These are phyloP conservation scores for Aspergillus spinulosporus DNA, from an alignment of 2,329 filamentous ascomycete species.

Conservation along the genomic window DNA sequence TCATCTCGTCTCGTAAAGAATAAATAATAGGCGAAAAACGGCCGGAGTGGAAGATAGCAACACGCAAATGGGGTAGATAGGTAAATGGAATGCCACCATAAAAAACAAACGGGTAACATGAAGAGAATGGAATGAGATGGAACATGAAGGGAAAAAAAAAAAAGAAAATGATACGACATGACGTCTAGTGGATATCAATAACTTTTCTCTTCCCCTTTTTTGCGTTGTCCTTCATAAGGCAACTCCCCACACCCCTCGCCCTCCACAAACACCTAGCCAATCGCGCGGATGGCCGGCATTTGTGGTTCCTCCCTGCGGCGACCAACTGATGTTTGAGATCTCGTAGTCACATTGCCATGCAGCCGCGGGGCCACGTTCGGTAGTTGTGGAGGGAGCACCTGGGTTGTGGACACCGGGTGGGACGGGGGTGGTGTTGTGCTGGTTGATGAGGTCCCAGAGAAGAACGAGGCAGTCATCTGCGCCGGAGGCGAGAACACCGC, in stretches of 20 bases:
- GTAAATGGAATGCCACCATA: background rate
- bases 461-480: constrained; percentile 89
- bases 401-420: constrained; percentile 37
- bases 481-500: constrained; percentile 87
- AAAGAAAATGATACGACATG: background rate
- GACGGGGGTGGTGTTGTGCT: constrained; percentile 53
- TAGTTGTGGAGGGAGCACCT: constrained; percentile 32
- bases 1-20: constrained; percentile 11
- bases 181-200: constrained; percentile 20
- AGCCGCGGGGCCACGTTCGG: constrained; percentile 47
- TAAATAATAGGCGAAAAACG: constrained; percentile 13
- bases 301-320: constrained; percentile 43
- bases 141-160: background rate
- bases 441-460: constrained; percentile 87
- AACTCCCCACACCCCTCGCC: constrained; percentile 48
- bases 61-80: background rate
- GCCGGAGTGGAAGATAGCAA: background rate
- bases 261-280: constrained; percentile 49
- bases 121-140: background rate
- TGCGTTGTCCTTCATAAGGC: constrained; percentile 31
- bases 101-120: background rate
- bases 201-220: constrained; percentile 10
- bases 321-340: constrained; percentile 51
- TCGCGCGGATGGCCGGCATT: constrained; percentile 36
- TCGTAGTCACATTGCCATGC: constrained; percentile 51